Base-by-base conservation (phyloP, 495 filamentous ascomycete genomes). In the Zalerion maritima region DNA sequence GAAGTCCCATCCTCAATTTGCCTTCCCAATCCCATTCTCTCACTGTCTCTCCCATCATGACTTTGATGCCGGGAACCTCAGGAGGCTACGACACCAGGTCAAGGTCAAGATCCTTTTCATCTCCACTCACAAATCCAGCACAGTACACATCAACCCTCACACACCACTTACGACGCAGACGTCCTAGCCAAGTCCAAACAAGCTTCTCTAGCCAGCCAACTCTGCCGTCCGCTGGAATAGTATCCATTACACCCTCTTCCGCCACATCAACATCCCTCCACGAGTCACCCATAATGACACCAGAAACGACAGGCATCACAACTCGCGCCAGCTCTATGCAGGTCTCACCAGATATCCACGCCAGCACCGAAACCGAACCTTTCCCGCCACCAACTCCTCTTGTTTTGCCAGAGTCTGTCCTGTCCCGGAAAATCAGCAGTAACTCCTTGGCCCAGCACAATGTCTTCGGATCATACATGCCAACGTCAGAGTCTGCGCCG, bases 171-270 rank as follows among this genome's bases (percentile, higher is more conserved):
- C 45, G 50, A 36, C 50, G 50, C 32, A 41, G 49, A 21, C 55
- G 54, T 37, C 54, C 55, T 25, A 47, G 42, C 35, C 46, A 54
- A 18, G 54, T 60, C 32, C 55, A 54, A 34, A 60, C 53, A 13
- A 44, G 45, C 29, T 30, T 60, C 13, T 33, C 40, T 18, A 21
- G 42, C 19, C 46, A 44, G 31, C 42, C 50, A 10, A 48, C 56
- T 29, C 43, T 53, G 29, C 40, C 36, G 28, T 40, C 43, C 18
- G 39, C 54, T 18, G 53, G 54, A 16, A 41, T 40, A 19, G 60
- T 54, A 26, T 48, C 57, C 26, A 47, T 54, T 37, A 62, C 55
- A 50, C 55, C 49, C 29, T 54, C 58, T 3, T 53, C 60, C 18
- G 32, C 45, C 31, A 51, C 52, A 5, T 58, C 60, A 26, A 46